Conservation (phyloP, 1,284 basidiomycete genomes). For the Puccinia coronata region DNA sequence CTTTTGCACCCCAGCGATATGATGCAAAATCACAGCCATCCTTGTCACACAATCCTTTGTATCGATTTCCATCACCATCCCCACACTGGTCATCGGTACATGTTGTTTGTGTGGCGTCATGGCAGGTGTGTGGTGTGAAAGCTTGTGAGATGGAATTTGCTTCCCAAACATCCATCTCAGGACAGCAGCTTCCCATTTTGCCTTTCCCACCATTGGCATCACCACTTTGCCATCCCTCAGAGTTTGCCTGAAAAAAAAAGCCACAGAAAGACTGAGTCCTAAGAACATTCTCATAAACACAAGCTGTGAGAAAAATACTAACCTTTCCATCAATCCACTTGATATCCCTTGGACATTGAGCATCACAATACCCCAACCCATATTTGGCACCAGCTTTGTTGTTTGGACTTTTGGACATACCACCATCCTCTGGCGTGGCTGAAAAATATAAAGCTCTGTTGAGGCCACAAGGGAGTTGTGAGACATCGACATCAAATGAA, state of each 20-base stretch:
- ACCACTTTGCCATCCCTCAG: slow-evolving; percentile 54
- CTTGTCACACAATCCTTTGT: slow-evolving; percentile 29
- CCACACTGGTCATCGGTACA: slow-evolving; percentile 15
- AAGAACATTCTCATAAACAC: neutral
- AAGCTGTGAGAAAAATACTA: slow-evolving; percentile 51
- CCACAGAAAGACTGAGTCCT: neutral
- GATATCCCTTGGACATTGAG: slow-evolving; percentile 62
- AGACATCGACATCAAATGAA: slow-evolving; percentile 28
- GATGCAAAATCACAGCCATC: slow-evolving; percentile 40
- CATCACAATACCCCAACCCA: slow-evolving; percentile 57
- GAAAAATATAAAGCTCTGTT: slow-evolving; percentile 61
- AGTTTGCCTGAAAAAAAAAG: slow-evolving; percentile 59
- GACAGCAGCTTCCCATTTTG: slow-evolving; percentile 62
- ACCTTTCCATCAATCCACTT: slow-evolving; percentile 66
- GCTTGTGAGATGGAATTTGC: slow-evolving; percentile 19
- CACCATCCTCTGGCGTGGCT: slow-evolving; percentile 56
- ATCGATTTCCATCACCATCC: neutral
- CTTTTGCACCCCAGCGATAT: slow-evolving; percentile 7
- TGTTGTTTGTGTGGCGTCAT: neutral
- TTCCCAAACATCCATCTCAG: slow-evolving; percentile 62
- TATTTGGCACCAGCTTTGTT: slow-evolving; percentile 21
- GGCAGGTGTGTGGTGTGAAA: slow-evolving; percentile 15
- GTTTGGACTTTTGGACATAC: slow-evolving; percentile 49
- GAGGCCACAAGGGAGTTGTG: slow-evolving; percentile 46
- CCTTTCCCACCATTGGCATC: slow-evolving; percentile 60